phyloP scores from a whole-genome alignment of 2,329 filamentous ascomycete species.

The Talaromyces sp. region DNA sequence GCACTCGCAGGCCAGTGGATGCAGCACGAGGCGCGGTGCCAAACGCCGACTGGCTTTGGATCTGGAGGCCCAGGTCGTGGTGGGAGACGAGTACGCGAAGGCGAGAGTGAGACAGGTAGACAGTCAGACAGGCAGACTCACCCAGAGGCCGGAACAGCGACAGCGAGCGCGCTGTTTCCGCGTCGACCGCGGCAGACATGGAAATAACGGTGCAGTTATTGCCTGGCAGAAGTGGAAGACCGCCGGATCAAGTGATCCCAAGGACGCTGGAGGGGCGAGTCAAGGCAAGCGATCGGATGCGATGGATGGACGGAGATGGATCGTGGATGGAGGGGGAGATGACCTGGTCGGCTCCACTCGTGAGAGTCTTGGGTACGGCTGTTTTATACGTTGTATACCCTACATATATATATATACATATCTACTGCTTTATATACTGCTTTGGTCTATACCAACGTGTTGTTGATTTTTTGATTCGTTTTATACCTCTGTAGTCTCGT shows the following conservation, averaged over 20 bases:
- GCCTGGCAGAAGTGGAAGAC: not conserved
- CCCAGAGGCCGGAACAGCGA: conserved; percentile 41
- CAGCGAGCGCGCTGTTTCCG: conserved; percentile 36
- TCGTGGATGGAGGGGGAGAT: not conserved
- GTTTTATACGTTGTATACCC: too few relatives aligned
- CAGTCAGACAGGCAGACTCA: conserved; percentile 22
- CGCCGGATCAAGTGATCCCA: not conserved
- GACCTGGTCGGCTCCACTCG: not conserved
- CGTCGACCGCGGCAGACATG: conserved; percentile 16
- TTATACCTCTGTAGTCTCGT: too few relatives aligned
- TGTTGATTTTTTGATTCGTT: too few relatives aligned
- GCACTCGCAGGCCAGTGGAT: conserved; percentile 19
- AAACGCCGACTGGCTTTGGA: conserved; percentile 27
- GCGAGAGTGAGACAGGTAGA: conserved; percentile 13
- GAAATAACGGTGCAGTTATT: not conserved
- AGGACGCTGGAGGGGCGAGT: too few relatives aligned
- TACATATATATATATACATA: too few relatives aligned
- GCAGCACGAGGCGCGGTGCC: conserved; percentile 26
- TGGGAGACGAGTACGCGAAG: not conserved
- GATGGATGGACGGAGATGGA: not conserved
- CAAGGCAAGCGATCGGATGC: too few relatives aligned
- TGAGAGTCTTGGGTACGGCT: too few relatives aligned
- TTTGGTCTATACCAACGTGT: too few relatives aligned
- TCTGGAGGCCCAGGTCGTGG: too few relatives aligned
- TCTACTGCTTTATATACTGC: too few relatives aligned